phyloP scores from a whole-genome alignment of 2,329 filamentous ascomycete genomes.

The Fusarium neocosmosporiellum region DNA sequence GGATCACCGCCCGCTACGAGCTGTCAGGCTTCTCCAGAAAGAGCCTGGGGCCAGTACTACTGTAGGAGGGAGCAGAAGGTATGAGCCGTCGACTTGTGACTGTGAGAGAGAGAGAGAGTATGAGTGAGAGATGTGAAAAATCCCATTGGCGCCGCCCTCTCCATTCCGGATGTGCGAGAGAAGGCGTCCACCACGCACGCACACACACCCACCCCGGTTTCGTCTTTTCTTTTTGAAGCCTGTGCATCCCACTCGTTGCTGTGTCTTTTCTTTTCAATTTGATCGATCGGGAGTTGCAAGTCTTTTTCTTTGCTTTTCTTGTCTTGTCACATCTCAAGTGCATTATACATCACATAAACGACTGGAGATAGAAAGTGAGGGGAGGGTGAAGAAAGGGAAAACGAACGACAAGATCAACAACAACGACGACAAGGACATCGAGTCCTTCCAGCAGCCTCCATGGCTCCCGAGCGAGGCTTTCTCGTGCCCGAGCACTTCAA shows the following conservation, averaged over 20 bases:
- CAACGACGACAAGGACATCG: background rate
- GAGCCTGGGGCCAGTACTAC: slow-evolving; percentile 18
- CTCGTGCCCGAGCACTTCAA: slow-evolving; percentile 34
- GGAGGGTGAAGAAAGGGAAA: background rate
- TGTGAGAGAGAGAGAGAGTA: background rate
- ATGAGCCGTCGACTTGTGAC: background rate
- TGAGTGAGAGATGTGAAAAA: background rate
- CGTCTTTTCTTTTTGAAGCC: slow-evolving; percentile 12
- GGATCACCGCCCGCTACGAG: slow-evolving; percentile 31
- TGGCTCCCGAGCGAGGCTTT: slow-evolving; percentile 30
- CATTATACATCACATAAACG: background rate
- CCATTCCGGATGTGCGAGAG: slow-evolving; percentile 6
- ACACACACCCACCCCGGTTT: background rate
- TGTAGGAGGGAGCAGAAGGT: background rate
- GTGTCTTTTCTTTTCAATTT: background rate
- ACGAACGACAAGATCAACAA: background rate
- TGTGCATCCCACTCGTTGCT: slow-evolving; percentile 1
- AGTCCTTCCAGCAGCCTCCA: background rate
- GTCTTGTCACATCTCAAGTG: slow-evolving; percentile 1
- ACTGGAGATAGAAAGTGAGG: background rate
- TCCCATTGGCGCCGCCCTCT: slow-evolving; percentile 5
- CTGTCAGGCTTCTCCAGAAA: slow-evolving; percentile 31
- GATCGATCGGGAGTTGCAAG: slow-evolving; percentile 2
- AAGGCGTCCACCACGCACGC: background rate
- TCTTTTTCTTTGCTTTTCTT: background rate